Percentiles rank a stretch among this genome's conserved stretches.
Evolutionary conservation across 768 basidiomycete genomes (phyloP).

Genomic region (Leccinum rimulosum): DNA sequence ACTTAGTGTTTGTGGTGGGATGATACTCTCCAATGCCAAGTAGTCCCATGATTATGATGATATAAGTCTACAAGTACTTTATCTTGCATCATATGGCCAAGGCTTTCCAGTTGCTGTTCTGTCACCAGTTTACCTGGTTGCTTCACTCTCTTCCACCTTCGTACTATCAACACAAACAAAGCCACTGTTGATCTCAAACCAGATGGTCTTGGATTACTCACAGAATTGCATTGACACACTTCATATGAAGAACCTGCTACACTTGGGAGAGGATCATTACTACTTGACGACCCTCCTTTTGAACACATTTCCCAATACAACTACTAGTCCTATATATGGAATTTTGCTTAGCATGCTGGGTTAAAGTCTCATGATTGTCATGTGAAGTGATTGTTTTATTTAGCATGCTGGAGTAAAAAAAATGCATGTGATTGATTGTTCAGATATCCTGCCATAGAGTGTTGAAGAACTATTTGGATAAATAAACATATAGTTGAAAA

Average conservation of each 20-base stretch:
- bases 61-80: conserved; percentile 99
- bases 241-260: conserved; percentile 97
- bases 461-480: no score
- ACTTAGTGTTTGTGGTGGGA: conserved; percentile 95
- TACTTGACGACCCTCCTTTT: conserved; percentile 85
- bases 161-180: conserved; percentile 92
- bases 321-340: no score
- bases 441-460: no score
- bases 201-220: conserved; percentile 88
- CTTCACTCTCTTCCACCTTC: conserved; percentile 95
- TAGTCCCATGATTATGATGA: conserved; percentile 94
- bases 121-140: conserved; percentile 99
- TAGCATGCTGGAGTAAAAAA: no score
- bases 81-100: conserved; percentile 99
- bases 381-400: no score
- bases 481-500: no score
- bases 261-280: conserved; percentile 99
- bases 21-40: conserved; percentile 87
- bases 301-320: conserved; percentile 86
- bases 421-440: no score
- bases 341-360: no score
- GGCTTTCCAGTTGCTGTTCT: conserved; percentile 94
- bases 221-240: conserved; percentile 96
- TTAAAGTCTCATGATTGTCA: no score
- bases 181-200: conserved; percentile 88